Conservation (phyloP, 345 rosid species). For the Aquilaria malaccensis region DNA sequence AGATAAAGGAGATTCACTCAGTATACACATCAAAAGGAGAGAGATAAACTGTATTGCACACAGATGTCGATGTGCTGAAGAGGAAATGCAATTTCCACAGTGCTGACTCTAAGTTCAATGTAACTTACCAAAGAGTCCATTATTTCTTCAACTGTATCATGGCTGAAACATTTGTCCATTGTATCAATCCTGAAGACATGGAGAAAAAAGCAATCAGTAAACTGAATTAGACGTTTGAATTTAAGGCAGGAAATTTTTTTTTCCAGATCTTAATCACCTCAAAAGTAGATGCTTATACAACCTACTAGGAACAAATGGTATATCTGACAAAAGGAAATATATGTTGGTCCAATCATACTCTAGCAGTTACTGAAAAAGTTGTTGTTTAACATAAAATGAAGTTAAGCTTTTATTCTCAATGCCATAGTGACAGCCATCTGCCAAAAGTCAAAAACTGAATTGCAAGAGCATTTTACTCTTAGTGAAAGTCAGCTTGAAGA, state of each 20-base stretch:
- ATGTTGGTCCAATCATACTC: too few relatives aligned
- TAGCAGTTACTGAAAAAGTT: too few relatives aligned
- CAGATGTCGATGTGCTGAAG: neutral
- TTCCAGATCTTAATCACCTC: neutral
- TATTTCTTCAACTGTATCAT: conserved; percentile 86
- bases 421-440: too few relatives aligned
- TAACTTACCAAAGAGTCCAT: conserved; percentile 66
- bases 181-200: conserved; percentile 51
- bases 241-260: too few relatives aligned
- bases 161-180: conserved; percentile 78
- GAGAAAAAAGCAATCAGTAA: too few relatives aligned
- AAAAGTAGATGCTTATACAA: neutral
- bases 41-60: neutral
- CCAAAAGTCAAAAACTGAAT: neutral
- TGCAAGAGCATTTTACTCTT: conserved; percentile 4
- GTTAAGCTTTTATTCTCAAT: too few relatives aligned
- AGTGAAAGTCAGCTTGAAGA: neutral
- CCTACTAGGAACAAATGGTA: too few relatives aligned
- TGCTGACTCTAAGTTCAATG: neutral
- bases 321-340: too few relatives aligned
- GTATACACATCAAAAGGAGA: too few relatives aligned
- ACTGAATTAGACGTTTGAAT: too few relatives aligned
- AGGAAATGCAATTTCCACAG: neutral
- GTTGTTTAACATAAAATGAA: too few relatives aligned
- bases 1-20: too few relatives aligned